Conservation (phyloP, 495 filamentous ascomycete species). For the Annulohypoxylon nitens region DNA sequence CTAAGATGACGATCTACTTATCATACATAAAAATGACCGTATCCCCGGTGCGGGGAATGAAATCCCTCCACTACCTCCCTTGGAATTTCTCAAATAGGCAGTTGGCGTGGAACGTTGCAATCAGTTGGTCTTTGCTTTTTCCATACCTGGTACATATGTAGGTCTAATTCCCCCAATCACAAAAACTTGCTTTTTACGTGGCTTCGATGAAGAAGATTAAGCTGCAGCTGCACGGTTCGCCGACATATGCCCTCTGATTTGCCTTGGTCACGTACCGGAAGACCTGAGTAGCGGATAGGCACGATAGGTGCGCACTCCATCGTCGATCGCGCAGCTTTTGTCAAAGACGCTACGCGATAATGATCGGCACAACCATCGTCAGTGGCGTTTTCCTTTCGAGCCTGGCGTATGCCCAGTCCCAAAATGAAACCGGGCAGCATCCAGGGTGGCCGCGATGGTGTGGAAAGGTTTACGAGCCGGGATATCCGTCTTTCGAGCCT, state of each 20-base stretch:
- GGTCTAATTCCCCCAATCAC: background rate
- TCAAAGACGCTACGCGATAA: background rate
- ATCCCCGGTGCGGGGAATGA: slow-evolving; percentile 34
- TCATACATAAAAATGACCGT: background rate
- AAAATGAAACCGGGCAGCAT: slow-evolving; percentile 56
- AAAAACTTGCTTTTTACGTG: background rate
- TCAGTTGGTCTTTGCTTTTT: slow-evolving; percentile 33
- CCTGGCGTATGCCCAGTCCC: slow-evolving; percentile 31
- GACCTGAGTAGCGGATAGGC: background rate
- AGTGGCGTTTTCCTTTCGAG: slow-evolving; percentile 6
- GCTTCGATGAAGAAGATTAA: background rate
- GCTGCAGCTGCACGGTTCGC: background rate
- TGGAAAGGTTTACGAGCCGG: slow-evolving; percentile 69
- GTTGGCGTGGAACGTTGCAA: slow-evolving; percentile 40
- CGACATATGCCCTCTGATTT: background rate
- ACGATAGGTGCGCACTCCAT: background rate
- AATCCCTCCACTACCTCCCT: slow-evolving; percentile 24
- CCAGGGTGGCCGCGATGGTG: slow-evolving; percentile 68
- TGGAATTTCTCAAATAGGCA: slow-evolving; percentile 41
- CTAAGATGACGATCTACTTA: slow-evolving; percentile 35
- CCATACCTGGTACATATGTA: background rate
- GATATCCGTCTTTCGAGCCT: slow-evolving; percentile 70
- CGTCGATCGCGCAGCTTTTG: background rate
- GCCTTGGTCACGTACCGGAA: background rate
- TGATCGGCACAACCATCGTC: slow-evolving; percentile 6